Evolutionary conservation across 2,329 filamentous ascomycete genomes (phyloP).

Genomic region (Metarhizium rileyi): DNA sequence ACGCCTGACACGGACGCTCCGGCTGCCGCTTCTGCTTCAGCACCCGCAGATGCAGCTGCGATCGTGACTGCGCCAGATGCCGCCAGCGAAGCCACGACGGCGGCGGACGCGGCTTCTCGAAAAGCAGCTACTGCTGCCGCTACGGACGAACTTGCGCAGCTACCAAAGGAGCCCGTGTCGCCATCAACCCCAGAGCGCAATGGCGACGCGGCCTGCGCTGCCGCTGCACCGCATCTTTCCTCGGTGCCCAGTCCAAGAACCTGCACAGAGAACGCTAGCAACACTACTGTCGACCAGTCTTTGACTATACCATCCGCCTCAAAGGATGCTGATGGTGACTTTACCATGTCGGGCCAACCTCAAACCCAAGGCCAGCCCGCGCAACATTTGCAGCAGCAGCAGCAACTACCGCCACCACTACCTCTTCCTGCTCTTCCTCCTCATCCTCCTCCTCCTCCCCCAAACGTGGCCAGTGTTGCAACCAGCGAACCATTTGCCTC

Average conservation of each 20-base stretch:
- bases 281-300: conserved; percentile 8
- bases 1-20: conserved; percentile 2
- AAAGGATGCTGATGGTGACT: neutral
- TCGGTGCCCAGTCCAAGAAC: neutral
- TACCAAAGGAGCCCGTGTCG: neutral
- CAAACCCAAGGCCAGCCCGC: conserved; percentile 2
- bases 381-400: conserved; percentile 8
- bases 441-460: neutral
- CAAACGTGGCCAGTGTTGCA: conserved; percentile 8
- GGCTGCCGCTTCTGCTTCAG: conserved; percentile 7
- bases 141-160: neutral
- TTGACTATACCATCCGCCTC: conserved; percentile 14
- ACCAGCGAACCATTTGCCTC: conserved; percentile 19
- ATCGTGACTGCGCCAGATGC: conserved; percentile 1
- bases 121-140: neutral
- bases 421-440: neutral
- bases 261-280: neutral
- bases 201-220: neutral
- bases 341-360: conserved; percentile 4
- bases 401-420: neutral
- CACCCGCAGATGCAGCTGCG: neutral
- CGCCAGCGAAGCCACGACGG: neutral
- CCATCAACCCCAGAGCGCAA: conserved; percentile 8
- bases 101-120: neutral
- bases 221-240: neutral